Evolutionary conservation across 805 yeast species (phyloP).

Genomic region (Wickerhamiella spandovensis): DNA sequence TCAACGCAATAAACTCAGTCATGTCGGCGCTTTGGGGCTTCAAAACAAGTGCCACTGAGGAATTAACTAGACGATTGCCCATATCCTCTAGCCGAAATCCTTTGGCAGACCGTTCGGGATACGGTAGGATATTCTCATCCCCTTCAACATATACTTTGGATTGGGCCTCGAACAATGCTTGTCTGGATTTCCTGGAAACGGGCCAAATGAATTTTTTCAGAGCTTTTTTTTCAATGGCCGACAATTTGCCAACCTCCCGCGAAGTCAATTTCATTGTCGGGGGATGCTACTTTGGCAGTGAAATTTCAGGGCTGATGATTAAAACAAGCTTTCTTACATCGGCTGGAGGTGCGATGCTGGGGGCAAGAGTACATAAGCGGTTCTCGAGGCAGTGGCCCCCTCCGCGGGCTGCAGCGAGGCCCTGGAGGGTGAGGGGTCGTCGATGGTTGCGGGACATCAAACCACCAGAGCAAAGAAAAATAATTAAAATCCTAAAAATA

Average conservation of each 20-base stretch:
- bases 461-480: too few species aligned
- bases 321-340: too few species aligned
- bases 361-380: too few species aligned
- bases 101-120: conserved; percentile 12
- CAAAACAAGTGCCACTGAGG: conserved; percentile 1
- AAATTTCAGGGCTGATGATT: too few species aligned
- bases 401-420: too few species aligned
- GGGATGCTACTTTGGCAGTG: too few species aligned
- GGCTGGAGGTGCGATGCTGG: too few species aligned
- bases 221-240: conserved; percentile 4
- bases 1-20: conserved; percentile 6
- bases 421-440: too few species aligned
- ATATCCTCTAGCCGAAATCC: conserved; percentile 12
- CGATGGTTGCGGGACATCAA: too few species aligned
- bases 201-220: conserved; percentile 8
- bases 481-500: too few species aligned
- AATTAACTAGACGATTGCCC: conserved; percentile 3
- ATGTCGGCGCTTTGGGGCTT: conserved; percentile 1
- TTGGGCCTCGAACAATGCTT: conserved; percentile 7
- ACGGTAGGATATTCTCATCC: conserved; percentile 16
- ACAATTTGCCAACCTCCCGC: neutral
- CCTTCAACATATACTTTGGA: conserved; percentile 8
- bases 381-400: too few species aligned
- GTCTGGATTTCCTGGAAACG: neutral
- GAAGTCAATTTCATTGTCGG: neutral